These are phyloP conservation scores for Pichia phayaonensis DNA, from an alignment of 805 yeast species.

Conservation along the genomic window DNA sequence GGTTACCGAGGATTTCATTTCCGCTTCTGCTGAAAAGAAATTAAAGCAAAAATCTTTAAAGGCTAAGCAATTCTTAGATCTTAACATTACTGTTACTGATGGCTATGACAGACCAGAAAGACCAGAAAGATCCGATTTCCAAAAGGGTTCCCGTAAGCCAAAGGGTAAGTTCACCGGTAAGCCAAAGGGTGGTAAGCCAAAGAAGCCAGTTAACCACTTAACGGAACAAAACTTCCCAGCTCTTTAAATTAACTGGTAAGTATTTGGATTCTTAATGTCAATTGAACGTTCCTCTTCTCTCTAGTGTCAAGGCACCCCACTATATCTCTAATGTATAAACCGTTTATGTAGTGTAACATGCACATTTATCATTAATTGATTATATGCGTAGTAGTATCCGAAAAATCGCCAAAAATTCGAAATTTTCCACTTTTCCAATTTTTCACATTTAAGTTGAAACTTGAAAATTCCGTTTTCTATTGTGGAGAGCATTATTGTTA, in stretches of 20 bases:
- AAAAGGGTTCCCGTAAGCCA: slow-evolving; percentile 21
- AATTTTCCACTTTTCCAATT: neutral
- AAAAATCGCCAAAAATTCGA: too few relatives aligned
- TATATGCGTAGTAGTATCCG: too few relatives aligned
- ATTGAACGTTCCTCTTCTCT: neutral
- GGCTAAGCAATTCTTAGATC: slow-evolving; percentile 72
- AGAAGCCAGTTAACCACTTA: slow-evolving; percentile 24
- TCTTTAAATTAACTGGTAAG: slow-evolving; percentile 31
- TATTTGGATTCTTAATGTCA: neutral
- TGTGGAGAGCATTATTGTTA: neutral
- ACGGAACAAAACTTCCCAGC: slow-evolving; percentile 66
- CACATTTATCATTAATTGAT: neutral
- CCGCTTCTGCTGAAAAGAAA: slow-evolving; percentile 59
- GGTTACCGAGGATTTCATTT: slow-evolving; percentile 52
- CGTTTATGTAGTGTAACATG: neutral
- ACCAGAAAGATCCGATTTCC: slow-evolving; percentile 24
- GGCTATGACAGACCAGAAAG: slow-evolving; percentile 25
- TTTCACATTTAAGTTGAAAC: neutral
- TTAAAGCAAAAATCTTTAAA: slow-evolving; percentile 66
- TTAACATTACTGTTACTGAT: slow-evolving; percentile 66
- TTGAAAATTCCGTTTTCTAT: neutral
- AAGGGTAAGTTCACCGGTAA: slow-evolving; percentile 2
- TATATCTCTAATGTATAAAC: neutral
- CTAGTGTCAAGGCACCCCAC: neutral
- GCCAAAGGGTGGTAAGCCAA: slow-evolving; percentile 14